Evolutionary conservation across 1,284 basidiomycete genomes (phyloP).

Genomic region (Inonotus hispidus): DNA sequence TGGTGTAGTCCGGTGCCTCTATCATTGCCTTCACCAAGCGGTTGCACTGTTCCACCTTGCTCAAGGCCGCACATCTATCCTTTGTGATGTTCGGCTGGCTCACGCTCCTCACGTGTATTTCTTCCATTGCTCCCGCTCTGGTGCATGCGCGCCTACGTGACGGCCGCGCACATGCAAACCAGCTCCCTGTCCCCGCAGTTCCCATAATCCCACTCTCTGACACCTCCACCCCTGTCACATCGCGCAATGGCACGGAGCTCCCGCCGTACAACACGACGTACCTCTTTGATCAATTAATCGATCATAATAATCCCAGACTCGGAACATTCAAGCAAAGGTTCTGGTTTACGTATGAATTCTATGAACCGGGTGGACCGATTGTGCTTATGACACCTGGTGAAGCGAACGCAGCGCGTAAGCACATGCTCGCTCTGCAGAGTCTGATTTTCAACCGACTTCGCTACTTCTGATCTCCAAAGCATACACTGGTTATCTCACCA

Average conservation of each 20-base stretch:
- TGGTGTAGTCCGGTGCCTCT: not conserved
- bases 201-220: slow-evolving; percentile 28
- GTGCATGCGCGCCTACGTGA: not conserved
- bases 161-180: slow-evolving; percentile 33
- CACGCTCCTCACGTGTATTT: not conserved
- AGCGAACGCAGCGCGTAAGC: slow-evolving; percentile 37
- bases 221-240: slow-evolving; percentile 32
- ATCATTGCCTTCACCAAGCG: not conserved
- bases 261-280: slow-evolving; percentile 46
- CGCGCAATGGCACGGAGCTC: slow-evolving; percentile 34
- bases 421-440: not conserved
- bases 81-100: not conserved
- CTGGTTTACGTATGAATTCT: slow-evolving; percentile 62
- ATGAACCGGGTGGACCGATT: slow-evolving; percentile 60
- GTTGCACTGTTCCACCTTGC: not conserved
- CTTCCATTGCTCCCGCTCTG: not conserved
- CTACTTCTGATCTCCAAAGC: slow-evolving; percentile 30
- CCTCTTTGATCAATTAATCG: slow-evolving; percentile 65
- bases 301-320: slow-evolving; percentile 62
- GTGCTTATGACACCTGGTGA: slow-evolving; percentile 53
- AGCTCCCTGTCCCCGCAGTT: slow-evolving; percentile 32
- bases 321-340: slow-evolving; percentile 76
- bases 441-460: not conserved
- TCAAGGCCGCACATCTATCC: not conserved
- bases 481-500: slow-evolving; percentile 55